Conservation (phyloP, 2,329 filamentous ascomycete genomes). For the Blastomyces percursus region DNA sequence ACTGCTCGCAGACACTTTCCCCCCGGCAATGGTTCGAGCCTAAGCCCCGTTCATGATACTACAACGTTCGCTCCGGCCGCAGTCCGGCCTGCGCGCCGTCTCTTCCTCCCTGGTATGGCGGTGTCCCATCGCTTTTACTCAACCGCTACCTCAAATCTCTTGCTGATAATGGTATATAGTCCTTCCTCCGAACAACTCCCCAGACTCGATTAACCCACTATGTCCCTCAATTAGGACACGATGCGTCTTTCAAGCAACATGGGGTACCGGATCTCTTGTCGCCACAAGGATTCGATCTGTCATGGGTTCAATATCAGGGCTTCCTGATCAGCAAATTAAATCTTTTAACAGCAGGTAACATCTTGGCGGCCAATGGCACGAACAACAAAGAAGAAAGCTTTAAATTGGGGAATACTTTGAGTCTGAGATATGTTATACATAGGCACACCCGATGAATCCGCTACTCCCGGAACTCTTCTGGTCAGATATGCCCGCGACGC, state of each 20-base stretch:
- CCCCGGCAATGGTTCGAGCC: conserved; percentile 10
- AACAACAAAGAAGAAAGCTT: not conserved
- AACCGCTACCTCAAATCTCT: conserved; percentile 3
- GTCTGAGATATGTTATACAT: conserved; percentile 2
- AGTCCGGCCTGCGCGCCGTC: conserved; percentile 33
- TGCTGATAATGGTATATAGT: conserved; percentile 14
- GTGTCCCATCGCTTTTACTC: not conserved
- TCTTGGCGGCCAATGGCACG: conserved; percentile 3
- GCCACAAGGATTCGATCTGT: conserved; percentile 56
- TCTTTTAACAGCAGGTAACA: conserved; percentile 56
- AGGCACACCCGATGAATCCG: conserved; percentile 56
- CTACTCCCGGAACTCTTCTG: conserved; percentile 55
- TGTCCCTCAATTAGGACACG: conserved; percentile 41
- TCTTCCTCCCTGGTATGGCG: conserved; percentile 27
- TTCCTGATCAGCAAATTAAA: conserved; percentile 68
- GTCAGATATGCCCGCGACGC: conserved; percentile 70
- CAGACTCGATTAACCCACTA: conserved; percentile 33
- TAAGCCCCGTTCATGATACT: conserved; percentile 28
- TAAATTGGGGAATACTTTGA: not conserved
- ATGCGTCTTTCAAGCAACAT: conserved; percentile 35
- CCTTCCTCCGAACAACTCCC: conserved; percentile 27
- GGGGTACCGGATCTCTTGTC: conserved; percentile 64
- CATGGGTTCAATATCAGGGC: conserved; percentile 74
- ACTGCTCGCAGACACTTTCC: not conserved
- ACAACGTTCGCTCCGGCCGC: conserved; percentile 34